phyloP scores from a whole-genome alignment of 768 basidiomycete species.

The Hypsizygus marmoreus region DNA sequence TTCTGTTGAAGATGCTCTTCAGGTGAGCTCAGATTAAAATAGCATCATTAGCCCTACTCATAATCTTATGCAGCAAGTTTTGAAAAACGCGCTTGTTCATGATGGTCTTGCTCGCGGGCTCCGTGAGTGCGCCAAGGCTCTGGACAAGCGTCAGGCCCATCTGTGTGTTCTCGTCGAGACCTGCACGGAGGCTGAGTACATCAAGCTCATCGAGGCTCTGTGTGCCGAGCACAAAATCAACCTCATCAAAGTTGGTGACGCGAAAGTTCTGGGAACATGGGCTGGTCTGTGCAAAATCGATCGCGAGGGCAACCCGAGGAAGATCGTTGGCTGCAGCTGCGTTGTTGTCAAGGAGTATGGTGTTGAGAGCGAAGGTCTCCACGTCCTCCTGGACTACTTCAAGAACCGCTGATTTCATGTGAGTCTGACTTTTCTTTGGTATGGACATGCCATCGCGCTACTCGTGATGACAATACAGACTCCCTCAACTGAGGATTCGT shows the following conservation, averaged over 20 bases:
- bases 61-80: constrained; percentile 71
- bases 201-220: constrained; percentile 99
- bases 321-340: constrained; percentile 90
- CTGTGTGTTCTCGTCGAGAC: constrained; percentile 99
- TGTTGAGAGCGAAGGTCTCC: constrained; percentile 90
- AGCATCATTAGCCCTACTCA: constrained; percentile 7
- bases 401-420: constrained; percentile 77
- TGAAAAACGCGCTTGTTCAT: constrained; percentile 98
- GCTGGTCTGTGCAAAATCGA: constrained; percentile 99
- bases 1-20: constrained; percentile 92
- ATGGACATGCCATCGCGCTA: not conserved
- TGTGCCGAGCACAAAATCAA: constrained; percentile 99
- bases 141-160: constrained; percentile 98
- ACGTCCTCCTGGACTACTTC: constrained; percentile 95
- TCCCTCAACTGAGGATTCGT: constrained; percentile 84
- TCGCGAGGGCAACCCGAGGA: constrained; percentile 96
- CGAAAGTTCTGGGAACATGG: constrained; percentile 98
- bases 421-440: constrained; percentile 22
- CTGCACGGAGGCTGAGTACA: constrained; percentile 98
- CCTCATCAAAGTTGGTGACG: constrained; percentile 98
- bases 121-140: constrained; percentile 95
- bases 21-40: constrained; percentile 48
- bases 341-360: constrained; percentile 99
- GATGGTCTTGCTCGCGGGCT: constrained; percentile 98
- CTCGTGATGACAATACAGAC: constrained; percentile 82